Percentiles rank a stretch among this genome's conserved stretches.
Evolutionary conservation across 2,329 filamentous ascomycete species (phyloP).

Genomic region (Orbilia brochopaga): DNA sequence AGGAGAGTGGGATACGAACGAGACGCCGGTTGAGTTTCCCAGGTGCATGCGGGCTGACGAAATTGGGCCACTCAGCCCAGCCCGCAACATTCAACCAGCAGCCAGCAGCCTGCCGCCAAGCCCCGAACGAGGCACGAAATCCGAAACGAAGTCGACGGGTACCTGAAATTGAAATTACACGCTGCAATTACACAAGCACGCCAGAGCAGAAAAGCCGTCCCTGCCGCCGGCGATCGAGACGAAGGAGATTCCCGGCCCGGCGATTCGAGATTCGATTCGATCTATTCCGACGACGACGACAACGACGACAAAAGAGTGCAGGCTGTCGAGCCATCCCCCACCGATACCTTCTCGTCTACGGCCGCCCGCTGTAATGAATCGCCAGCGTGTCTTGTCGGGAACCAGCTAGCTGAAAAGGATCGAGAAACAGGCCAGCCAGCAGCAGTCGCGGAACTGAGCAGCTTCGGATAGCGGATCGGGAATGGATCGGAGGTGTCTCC

Average conservation of each 20-base stretch:
- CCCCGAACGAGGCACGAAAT: slow-evolving; percentile 18
- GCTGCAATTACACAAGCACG: slow-evolving; percentile 1
- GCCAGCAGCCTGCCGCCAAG: slow-evolving; percentile 37
- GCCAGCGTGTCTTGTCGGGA: slow-evolving; percentile 33
- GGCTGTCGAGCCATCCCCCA: not conserved
- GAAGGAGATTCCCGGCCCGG: not conserved
- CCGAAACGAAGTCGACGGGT: slow-evolving; percentile 4
- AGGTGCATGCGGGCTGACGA: slow-evolving; percentile 49
- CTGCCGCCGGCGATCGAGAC: not conserved
- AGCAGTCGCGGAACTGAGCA: slow-evolving; percentile 10
- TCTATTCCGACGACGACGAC: not conserved
- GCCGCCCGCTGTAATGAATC: slow-evolving; percentile 23
- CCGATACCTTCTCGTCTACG: slow-evolving; percentile 17
- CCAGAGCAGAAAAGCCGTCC: slow-evolving; percentile 4
- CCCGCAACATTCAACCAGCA: slow-evolving; percentile 41
- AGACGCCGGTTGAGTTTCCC: slow-evolving; percentile 1
- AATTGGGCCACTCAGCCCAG: slow-evolving; percentile 36
- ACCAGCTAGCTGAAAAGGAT: slow-evolving; percentile 7
- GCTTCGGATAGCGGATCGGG: slow-evolving; percentile 11
- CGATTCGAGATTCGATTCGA: not conserved
- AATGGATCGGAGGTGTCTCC: slow-evolving; percentile 53
- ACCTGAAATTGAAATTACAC: slow-evolving; percentile 12
- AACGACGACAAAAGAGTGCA: no score
- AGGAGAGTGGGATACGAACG: slow-evolving; percentile 15
- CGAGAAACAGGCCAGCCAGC: slow-evolving; percentile 7